Evolutionary conservation across 768 basidiomycete species (phyloP), one percentile per base, ranked within the genome.

Genomic region (Amylocystis lapponica): DNA sequence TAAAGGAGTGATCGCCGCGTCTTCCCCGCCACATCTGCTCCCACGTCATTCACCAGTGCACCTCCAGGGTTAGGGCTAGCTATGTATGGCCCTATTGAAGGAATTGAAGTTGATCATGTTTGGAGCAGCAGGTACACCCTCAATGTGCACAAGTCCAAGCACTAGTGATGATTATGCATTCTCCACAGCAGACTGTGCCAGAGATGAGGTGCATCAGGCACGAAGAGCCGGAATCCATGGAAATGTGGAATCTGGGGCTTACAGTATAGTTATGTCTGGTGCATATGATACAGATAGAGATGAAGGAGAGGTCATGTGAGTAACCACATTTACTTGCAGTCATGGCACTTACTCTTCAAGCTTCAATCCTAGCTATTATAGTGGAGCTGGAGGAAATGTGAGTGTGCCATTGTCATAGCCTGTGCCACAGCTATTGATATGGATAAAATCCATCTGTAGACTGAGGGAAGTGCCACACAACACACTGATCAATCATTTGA

Each of bases 251-350:
- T 55, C 60, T 7, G 63, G 64, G 2, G 67, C 69, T 7, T 70
- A 55, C 40, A 72, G 71, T 12, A 61, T 72, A 17, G 70, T 70
- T 14, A 33, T 72, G 14, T 67, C 71, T 27, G 60, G 52, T 12
- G 67, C 68, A 6, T 72, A 72, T 31, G 64, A 67, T 34, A 71
- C 72, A 49, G 64, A 72, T 44, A n/a, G 36, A 2, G 70, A 72
- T 25, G 1, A 32, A 0, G 70, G 71, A 23, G 60, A 68, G 56
- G 56, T 41, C 51, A 55, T 38, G 56, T 53, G 52, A 47, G 41
- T 33, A 23, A 8, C 5, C 32, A 20, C 2, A 22, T 21, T n/a
- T n/a, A n/a, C n/a, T n/a, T n/a, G n/a, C n/a, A n/a, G n/a, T n/a
- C n/a, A n/a, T n/a, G n/a, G n/a, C n/a, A 11, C 38, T 13, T 13